Conservation (phyloP, 768 basidiomycete genomes). For the Mycena indigotica region DNA sequence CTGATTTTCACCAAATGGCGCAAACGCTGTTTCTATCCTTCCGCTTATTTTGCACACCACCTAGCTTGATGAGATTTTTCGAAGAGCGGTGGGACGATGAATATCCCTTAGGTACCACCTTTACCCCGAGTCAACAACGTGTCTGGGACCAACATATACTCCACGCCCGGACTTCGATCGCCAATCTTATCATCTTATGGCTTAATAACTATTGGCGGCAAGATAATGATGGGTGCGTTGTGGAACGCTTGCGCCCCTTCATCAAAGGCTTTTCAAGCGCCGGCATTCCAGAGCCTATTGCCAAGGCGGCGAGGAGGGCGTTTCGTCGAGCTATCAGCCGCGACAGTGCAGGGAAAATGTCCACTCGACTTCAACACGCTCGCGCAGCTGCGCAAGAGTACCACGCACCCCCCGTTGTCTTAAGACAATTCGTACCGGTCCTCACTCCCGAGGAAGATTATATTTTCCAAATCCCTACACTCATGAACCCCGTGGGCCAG, state of each 20-base stretch:
- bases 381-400: conserved; percentile 2
- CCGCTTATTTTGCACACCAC: conserved; percentile 63
- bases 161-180: conserved; percentile 59
- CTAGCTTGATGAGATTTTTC: conserved; percentile 41
- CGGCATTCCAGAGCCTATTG: conserved; percentile 33
- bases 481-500: conserved; percentile 38
- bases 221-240: conserved; percentile 48
- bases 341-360: background rate
- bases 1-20: conserved; percentile 45
- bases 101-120: conserved; percentile 25
- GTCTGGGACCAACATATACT: conserved; percentile 44
- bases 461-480: conserved; percentile 33
- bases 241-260: conserved; percentile 32
- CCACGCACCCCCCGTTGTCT: background rate
- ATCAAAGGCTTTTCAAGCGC: conserved; percentile 25
- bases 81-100: conserved; percentile 52
- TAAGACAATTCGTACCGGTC: conserved; percentile 19
- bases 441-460: conserved; percentile 32
- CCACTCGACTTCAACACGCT: background rate
- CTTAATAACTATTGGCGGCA: conserved; percentile 68
- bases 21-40: conserved; percentile 71
- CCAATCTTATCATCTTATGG: conserved; percentile 67
- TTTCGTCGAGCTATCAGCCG: conserved; percentile 26
- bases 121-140: conserved; percentile 35
- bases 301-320: conserved; percentile 30